Evolutionary conservation across 139 green algal genomes (phyloP).

Genomic region (Chlorella ohadii): DNA sequence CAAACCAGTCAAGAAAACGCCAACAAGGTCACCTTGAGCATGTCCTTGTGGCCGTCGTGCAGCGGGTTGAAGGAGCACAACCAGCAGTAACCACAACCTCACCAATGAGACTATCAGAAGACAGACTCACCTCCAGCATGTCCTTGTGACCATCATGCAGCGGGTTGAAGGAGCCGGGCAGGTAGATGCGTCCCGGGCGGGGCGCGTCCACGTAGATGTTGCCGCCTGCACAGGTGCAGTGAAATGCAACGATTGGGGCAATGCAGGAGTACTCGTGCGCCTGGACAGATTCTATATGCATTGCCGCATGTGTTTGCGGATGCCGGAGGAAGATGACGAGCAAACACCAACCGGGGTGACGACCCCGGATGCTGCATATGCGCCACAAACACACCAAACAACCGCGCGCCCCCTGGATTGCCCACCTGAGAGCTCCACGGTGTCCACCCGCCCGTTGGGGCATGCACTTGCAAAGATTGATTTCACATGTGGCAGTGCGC

Average conservation of each 20-base stretch:
- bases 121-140: conserved; percentile 51
- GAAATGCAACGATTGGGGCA: background rate
- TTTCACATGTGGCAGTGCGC: too few species aligned
- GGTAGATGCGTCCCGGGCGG: conserved; percentile 64
- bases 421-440: conserved; percentile 77
- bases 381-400: too few species aligned
- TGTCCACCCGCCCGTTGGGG: conserved; percentile 51
- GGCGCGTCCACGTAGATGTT: conserved; percentile 68
- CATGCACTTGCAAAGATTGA: too few species aligned
- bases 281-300: background rate
- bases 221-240: background rate
- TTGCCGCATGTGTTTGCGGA: too few species aligned
- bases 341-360: too few species aligned
- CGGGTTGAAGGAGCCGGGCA: conserved; percentile 94
- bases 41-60: background rate
- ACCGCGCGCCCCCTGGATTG: too few species aligned
- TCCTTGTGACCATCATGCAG: conserved; percentile 83
- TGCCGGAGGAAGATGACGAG: too few species aligned
- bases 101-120: background rate
- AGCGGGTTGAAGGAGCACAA: background rate
- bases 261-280: background rate
- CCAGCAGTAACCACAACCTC: too few species aligned
- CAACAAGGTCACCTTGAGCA: background rate
- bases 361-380: too few species aligned
- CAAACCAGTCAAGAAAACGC: too few species aligned